Evolutionary conservation across 139 green algal genomes (phyloP), one percentile per base, ranked within the genome.

Genomic region (Picochlorum sp.): DNA sequence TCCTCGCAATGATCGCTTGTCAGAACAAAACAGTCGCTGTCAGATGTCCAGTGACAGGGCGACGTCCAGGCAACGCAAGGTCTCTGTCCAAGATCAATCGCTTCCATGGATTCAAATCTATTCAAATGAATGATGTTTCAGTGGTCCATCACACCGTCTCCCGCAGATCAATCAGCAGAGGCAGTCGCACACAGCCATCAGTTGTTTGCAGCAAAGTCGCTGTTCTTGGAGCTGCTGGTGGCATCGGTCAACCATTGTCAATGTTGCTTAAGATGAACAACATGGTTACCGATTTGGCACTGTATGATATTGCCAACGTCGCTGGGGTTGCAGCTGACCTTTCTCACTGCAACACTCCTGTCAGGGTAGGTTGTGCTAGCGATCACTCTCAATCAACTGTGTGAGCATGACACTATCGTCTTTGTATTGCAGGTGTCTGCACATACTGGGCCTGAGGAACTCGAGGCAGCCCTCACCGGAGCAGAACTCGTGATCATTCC

Each of bases 401-500:
- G 16, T 10, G 18, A 13, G 47, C n/a, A 54, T 54, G 57, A 30
- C 58, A 11, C 8, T 26, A 14, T 16, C 7, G 13, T 26, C 58
- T 65, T 68, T 30, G 18, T 60, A 20, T 13, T 58, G 4, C 68
- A 80, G 75, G 80, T 89, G 5, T 83, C 69, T 57, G 87, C 77
- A 3, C 89, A 89, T 78, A 80, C 80, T 13, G 92, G 90, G 0
- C 60, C 83, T 8, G 88, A 87, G 4, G 72, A 96, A 72, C 84
- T 99, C 30, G 75, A 37, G 3, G 85, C 65, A 3, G 86, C 88
- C 2, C 74, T 99, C 49, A 66, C 77, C 30, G 93, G 87, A 58
- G 82, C 74, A 44, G 80, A 97, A 21, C 68, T 98, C 44, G 91
- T 98, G 2, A 73, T 99, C 76, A 99, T 99, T 61, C 94, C 94